A percentile compares a stretch with the other conserved stretches of the same genome.
These are phyloP conservation scores for Penicillium goetzii DNA, from an alignment of 495 filamentous ascomycete species.

Conservation along the genomic window DNA sequence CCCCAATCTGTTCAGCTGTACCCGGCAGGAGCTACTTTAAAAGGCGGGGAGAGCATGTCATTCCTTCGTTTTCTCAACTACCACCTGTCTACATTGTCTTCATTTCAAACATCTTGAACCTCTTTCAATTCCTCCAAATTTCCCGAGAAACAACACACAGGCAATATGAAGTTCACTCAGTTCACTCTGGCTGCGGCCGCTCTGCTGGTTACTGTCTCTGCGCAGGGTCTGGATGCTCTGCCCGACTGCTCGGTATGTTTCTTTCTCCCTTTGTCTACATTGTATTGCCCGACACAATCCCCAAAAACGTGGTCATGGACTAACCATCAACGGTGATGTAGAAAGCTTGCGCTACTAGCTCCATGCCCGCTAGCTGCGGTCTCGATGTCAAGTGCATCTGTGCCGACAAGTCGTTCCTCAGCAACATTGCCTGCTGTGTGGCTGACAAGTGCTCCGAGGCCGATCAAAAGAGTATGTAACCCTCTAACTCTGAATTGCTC, in stretches of 20 bases:
- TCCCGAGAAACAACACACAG: neutral
- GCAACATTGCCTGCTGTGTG: slow-evolving; percentile 69
- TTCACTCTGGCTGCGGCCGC: slow-evolving; percentile 36
- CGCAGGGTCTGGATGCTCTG: slow-evolving; percentile 46
- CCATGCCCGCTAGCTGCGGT: slow-evolving; percentile 57
- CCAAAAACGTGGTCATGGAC: neutral
- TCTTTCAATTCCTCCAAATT: neutral
- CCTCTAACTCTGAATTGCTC: neutral
- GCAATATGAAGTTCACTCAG: slow-evolving; percentile 45
- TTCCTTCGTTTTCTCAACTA: neutral
- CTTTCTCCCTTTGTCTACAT: neutral
- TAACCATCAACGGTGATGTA: slow-evolving; percentile 29
- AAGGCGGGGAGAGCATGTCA: slow-evolving; percentile 1
- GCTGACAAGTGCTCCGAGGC: slow-evolving; percentile 50
- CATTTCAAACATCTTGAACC: slow-evolving; percentile 2
- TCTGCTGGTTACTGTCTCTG: slow-evolving; percentile 40
- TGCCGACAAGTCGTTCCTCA: slow-evolving; percentile 58
- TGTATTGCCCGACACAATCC: neutral
- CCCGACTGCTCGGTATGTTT: slow-evolving; percentile 54
- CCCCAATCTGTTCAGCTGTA: neutral
- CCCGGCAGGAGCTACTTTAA: slow-evolving; percentile 6
- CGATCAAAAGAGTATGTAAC: slow-evolving; percentile 59
- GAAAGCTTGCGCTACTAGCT: slow-evolving; percentile 56
- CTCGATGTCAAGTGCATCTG: slow-evolving; percentile 73
- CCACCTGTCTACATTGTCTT: slow-evolving; percentile 1